Evolutionary conservation across 768 basidiomycete genomes (phyloP), one percentile per base, ranked within the genome.

Genomic region (Trametes meyenii): DNA sequence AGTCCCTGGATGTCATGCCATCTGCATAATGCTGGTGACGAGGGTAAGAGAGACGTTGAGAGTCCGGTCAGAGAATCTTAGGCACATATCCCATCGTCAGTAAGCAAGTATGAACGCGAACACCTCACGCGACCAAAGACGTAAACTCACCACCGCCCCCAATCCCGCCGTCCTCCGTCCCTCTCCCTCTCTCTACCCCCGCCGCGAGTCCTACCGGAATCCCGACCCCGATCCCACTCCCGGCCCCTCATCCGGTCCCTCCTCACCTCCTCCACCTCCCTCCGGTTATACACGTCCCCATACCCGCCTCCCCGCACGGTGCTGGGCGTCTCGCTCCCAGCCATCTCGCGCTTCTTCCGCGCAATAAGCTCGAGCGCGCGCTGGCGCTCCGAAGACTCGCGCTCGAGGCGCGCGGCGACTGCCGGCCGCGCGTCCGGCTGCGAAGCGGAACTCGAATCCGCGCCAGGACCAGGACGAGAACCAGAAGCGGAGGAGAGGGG

Each of bases 301-400:
- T 92, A 91, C 1, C 49, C 55, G 19, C 60, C 54, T 8, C 39
- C 48, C 4, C 77, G 79, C 3, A 89, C 85, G 0, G 87, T 90
- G 64, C 85, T 88, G 0, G 90, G 91, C 0, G 91, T 92, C 61
- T 82, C 83, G 58, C 81, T 85, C 2, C 86, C 87, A 35, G 76
- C 79, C 74, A 80, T 72, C 72, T 91, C 88, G 1, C 84, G 80
- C 67, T 85, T 82, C 75, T 84, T 89, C 42, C 87, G 79, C 55
- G 78, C 78, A 21, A 92, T 85, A 29, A 92, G 85, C 8, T 82
- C 89, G n/a, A 84, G 74, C 0, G 91, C 90, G 0, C 91, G 85
- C 66, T 87, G 82, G 4, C 90, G 83, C 71, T 93, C 91, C 0
- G 86, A 82, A 0, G 85, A 84, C 73, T 93, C 91, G 26, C 91